Base-by-base conservation (phyloP, 2,329 filamentous ascomycete genomes). In the Xylaria sp. region DNA sequence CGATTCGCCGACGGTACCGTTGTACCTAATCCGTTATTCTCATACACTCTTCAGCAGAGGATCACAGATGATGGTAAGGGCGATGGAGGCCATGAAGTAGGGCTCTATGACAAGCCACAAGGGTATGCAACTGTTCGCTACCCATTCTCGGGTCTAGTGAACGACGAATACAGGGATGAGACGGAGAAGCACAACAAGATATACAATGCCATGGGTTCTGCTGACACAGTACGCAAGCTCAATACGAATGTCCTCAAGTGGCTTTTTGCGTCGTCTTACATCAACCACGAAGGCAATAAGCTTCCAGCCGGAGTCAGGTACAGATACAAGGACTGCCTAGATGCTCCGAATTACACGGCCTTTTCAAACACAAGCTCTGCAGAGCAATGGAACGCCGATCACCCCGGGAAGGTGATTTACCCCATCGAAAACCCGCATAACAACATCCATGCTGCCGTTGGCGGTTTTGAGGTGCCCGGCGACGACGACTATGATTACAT, bases 291-390 rank as follows among this genome's bases (percentile, higher is more conserved):
- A 10, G 43, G 35, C 2, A 10, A 54, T 7, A 43, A 23, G 15
- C 51, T 37, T 31, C 25, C 43, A 2, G 57, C 46, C 1, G 52
- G 53, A 19, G n/a, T 41, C 4, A 38, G 29, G 13, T 25, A 33
- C 23, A 56, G 13, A n/a, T 61, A 60, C 29, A 31, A 15, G 13
- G 23, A 46, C 10, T 55, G 52, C n/a, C 37, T 60, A 5, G n/a
- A 60, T 5, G 58, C 58, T 2, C 37, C 58, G 10, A 61, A 52
- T 17, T 61, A 61, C 40, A 61, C 58, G 2, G 46, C n/a, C 40
- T 61, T 61, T 19, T 61, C 58, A 2, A 61, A 61, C 47, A 47
- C 40, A 3, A 61, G 21, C 11, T 61, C 58, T 1, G 52, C 58
- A 31, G 40, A 40, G n/a, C 29, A 47, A 25, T 61, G 53, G 52